Evolutionary conservation across 2,329 filamentous ascomycete genomes (phyloP).

Genomic region (Paramyrothecium sp.): DNA sequence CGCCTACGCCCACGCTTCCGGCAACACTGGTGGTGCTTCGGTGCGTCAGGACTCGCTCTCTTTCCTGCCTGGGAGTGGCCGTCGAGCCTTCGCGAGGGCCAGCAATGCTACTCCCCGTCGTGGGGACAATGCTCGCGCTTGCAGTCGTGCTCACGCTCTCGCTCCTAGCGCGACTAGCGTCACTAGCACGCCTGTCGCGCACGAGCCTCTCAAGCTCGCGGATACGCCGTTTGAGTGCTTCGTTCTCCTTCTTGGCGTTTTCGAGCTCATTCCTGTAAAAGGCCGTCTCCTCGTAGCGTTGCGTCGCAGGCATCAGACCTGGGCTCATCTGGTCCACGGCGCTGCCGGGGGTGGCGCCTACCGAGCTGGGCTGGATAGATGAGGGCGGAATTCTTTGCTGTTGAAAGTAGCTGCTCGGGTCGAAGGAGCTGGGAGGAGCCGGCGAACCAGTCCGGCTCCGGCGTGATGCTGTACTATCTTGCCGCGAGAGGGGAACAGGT

Average conservation of each 20-base stretch:
- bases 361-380: slow-evolving; percentile 32
- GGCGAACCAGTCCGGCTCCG: slow-evolving; percentile 52
- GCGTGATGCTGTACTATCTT: slow-evolving; percentile 55
- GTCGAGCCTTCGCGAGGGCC: slow-evolving; percentile 38
- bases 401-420: slow-evolving; percentile 46
- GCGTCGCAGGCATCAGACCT: slow-evolving; percentile 53
- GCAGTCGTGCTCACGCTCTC: slow-evolving; percentile 54
- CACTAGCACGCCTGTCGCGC: slow-evolving; percentile 45
- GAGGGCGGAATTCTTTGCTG: slow-evolving; percentile 40
- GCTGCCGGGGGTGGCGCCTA: slow-evolving; percentile 39
- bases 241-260: slow-evolving; percentile 62
- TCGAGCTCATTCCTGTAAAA: slow-evolving; percentile 61
- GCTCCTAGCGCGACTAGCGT: slow-evolving; percentile 44
- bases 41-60: slow-evolving; percentile 39
- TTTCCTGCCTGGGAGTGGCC: slow-evolving; percentile 29
- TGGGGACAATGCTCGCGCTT: slow-evolving; percentile 37
- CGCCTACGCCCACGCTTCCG: slow-evolving; percentile 49
- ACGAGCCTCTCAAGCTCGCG: slow-evolving; percentile 60
- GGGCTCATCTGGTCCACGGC: slow-evolving; percentile 46
- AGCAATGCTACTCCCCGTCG: slow-evolving; percentile 41
- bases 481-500: slow-evolving; percentile 46
- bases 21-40: slow-evolving; percentile 45
- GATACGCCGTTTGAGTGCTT: slow-evolving; percentile 57
- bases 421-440: slow-evolving; percentile 39
- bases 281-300: slow-evolving; percentile 62